A percentile compares a stretch with the other conserved stretches of the same genome.
Evolutionary conservation across 805 yeast species (phyloP).

Genomic region (Scheffersomyces coipomensis): DNA sequence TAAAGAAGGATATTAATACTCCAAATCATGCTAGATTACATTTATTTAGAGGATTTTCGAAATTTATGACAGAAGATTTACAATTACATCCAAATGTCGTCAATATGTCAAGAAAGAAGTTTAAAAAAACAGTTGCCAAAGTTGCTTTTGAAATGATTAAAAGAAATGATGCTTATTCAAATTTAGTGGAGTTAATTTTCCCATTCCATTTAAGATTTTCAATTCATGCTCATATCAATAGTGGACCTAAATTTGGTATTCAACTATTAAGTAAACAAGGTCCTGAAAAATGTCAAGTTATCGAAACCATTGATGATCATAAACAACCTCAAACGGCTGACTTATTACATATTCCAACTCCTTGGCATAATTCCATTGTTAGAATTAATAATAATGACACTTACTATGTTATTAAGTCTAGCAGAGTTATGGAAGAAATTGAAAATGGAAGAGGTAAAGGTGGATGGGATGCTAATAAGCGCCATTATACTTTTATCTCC

Average conservation of each 20-base stretch:
- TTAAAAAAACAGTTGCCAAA: constrained; percentile 49
- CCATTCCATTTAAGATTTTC: constrained; percentile 61
- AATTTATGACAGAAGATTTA: constrained; percentile 60
- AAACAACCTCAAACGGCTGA: constrained; percentile 45
- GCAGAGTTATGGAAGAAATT: constrained; percentile 14
- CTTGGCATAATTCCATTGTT: constrained; percentile 62
- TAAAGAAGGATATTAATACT: constrained; percentile 32
- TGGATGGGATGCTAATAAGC: constrained; percentile 18
- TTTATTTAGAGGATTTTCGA: constrained; percentile 57
- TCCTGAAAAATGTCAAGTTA: constrained; percentile 42
- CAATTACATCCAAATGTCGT: constrained; percentile 38
- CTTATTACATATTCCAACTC: constrained; percentile 61
- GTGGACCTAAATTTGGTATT: constrained; percentile 61
- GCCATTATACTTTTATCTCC: constrained; percentile 7
- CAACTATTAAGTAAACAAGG: constrained; percentile 45
- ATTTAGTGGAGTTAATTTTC: constrained; percentile 56
- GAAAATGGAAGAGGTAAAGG: constrained; percentile 17
- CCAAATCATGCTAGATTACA: constrained; percentile 49
- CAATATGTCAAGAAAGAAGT: constrained; percentile 42
- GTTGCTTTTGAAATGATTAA: constrained; percentile 66
- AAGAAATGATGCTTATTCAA: constrained; percentile 63
- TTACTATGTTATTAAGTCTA: constrained; percentile 22
- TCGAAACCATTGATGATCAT: constrained; percentile 42
- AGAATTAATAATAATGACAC: constrained; percentile 34
- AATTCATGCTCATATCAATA: constrained; percentile 59